Evolutionary conservation across 768 basidiomycete species (phyloP), one percentile per base, ranked within the genome.

Genomic region (Psilocybe cubensis): DNA sequence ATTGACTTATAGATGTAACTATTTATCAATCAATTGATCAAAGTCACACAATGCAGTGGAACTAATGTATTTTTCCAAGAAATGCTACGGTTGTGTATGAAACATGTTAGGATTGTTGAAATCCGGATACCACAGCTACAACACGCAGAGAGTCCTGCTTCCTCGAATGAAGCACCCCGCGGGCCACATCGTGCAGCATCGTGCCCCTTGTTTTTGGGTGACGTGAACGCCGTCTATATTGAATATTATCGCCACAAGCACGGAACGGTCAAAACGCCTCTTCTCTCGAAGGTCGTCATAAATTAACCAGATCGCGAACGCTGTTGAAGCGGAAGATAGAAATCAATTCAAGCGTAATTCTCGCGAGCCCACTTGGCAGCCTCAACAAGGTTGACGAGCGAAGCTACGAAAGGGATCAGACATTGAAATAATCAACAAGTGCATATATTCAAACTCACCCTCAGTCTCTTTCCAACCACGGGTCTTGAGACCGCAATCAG

Each of bases 391-490:
- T 96, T 96, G 63, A 72, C 69, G 70, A 96, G 83, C 24, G 93
- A 91, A 46, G 91, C 86, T 84, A 42, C 43, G 43, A 2, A 18
- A 41, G 29, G 33, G 9, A 18, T 59, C 54, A 9, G 31, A 56
- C 57, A 9, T 21, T 20, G 55, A 46, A 52, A 11, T 4, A 8
- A 12, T 35, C n/a, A 17, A 53, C 52, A 59, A 56, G 7, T 17
- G n/a, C 35, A 38, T 33, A n/a, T n/a, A 21, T 35, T 29, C 11
- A 9, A 54, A 65, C 67, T 31, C 50, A 79, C 85, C 84, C 79
- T 97, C 92, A 42, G 96, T 98, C 83, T 98, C 96, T 76, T 91
- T 91, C 96, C 96, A 97, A 67, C 90, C 93, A 82, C 96, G 94
- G 64, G 96, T 98, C 85, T 98, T 98, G 67, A 98, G 82, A 78